Percentiles rank a stretch among this genome's conserved stretches.
Conservation (phyloP, 2,329 filamentous ascomycete genomes). For the Venturia nashicola region DNA sequence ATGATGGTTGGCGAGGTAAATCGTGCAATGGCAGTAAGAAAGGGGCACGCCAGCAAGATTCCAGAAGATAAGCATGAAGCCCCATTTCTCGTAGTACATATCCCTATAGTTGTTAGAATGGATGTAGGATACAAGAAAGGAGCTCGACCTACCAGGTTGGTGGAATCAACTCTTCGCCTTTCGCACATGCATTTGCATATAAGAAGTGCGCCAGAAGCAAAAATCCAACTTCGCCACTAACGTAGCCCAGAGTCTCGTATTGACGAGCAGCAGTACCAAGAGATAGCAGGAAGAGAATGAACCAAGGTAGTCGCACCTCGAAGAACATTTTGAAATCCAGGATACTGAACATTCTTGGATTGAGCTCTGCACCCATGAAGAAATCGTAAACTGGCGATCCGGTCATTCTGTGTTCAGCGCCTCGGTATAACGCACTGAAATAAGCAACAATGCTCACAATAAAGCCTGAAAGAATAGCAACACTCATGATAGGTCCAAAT, state of each 20-base stretch:
- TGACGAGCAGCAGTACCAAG: slow-evolving; percentile 69
- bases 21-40: slow-evolving; percentile 85
- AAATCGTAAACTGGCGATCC: slow-evolving; percentile 73
- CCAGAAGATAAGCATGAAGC: slow-evolving; percentile 98
- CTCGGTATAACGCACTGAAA: slow-evolving; percentile 67
- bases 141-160: slow-evolving; percentile 54
- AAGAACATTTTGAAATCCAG: slow-evolving; percentile 94
- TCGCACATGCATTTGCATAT: slow-evolving; percentile 84
- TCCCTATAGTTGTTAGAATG: slow-evolving; percentile 42
- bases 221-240: slow-evolving; percentile 74
- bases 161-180: slow-evolving; percentile 83
- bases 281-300: slow-evolving; percentile 69
- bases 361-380: slow-evolving; percentile 82
- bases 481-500: slow-evolving; percentile 84
- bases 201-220: slow-evolving; percentile 81
- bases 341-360: slow-evolving; percentile 72
- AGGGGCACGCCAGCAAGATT: slow-evolving; percentile 85
- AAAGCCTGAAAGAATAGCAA: slow-evolving; percentile 85
- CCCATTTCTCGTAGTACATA: slow-evolving; percentile 96
- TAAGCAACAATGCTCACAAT: slow-evolving; percentile 75
- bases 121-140: too few relatives aligned
- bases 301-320: slow-evolving; percentile 87
- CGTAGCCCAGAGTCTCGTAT: slow-evolving; percentile 74
- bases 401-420: slow-evolving; percentile 85
- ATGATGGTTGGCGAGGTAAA: slow-evolving; percentile 76